Evolutionary conservation across 495 filamentous ascomycete genomes (phyloP).

Genomic region (Aspergillus sclerotioniger): DNA sequence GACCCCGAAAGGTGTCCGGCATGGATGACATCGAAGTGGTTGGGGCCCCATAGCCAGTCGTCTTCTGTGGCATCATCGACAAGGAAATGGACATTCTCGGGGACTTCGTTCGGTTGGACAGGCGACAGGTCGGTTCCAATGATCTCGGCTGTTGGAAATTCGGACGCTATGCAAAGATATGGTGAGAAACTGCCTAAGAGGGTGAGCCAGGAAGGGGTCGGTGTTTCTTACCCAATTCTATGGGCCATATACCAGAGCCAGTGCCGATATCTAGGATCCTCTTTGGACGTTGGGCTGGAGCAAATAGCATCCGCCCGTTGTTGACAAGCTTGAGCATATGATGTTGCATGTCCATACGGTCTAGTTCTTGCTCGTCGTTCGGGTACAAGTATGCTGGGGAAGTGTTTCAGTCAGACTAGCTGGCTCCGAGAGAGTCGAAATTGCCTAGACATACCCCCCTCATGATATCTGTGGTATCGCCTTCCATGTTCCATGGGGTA

Average conservation of each 20-base stretch:
- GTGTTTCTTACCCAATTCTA: slow-evolving; percentile 52
- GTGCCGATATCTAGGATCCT: slow-evolving; percentile 66
- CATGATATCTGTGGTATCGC: slow-evolving; percentile 57
- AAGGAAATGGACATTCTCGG: slow-evolving; percentile 60
- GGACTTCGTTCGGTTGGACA: slow-evolving; percentile 58
- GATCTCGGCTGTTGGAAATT: slow-evolving; percentile 55
- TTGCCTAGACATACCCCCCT: slow-evolving; percentile 44
- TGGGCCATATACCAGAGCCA: slow-evolving; percentile 72
- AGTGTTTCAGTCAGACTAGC: slow-evolving; percentile 14
- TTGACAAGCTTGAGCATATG: slow-evolving; percentile 56
- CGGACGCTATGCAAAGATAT: slow-evolving; percentile 29
- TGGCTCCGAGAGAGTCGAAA: neutral
- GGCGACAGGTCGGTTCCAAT: slow-evolving; percentile 63
- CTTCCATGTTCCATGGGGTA: slow-evolving; percentile 56
- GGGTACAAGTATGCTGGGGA: slow-evolving; percentile 51
- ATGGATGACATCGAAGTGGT: slow-evolving; percentile 50
- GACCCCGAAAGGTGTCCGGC: slow-evolving; percentile 43
- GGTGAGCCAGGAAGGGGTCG: slow-evolving; percentile 7
- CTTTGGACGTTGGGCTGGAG: slow-evolving; percentile 55
- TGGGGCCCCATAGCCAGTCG: slow-evolving; percentile 47
- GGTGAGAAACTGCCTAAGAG: neutral
- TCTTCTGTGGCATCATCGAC: slow-evolving; percentile 52
- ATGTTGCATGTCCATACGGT: slow-evolving; percentile 60
- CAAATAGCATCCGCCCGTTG: slow-evolving; percentile 52
- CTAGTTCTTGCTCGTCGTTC: slow-evolving; percentile 56